Evolutionary conservation across 768 basidiomycete species (phyloP).

Genomic region (Baorangia bicolor): DNA sequence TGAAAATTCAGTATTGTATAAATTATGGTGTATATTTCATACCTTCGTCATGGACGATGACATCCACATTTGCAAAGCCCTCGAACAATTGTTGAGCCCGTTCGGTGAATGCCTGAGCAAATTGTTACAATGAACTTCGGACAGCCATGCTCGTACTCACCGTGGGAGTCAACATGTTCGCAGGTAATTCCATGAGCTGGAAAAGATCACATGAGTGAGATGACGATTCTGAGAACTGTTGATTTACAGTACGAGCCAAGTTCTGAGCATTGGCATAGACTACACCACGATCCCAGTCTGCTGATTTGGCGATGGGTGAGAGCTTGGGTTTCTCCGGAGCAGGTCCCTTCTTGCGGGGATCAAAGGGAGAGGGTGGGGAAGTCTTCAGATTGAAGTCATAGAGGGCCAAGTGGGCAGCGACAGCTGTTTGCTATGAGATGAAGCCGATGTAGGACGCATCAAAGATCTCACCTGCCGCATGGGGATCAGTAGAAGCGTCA

Average conservation of each 20-base stretch:
- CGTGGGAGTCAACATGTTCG: constrained; percentile 84
- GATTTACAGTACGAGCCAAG: constrained; percentile 67
- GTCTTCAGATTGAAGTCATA: constrained; percentile 84
- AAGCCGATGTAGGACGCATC: neutral
- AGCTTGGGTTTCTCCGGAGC: constrained; percentile 51
- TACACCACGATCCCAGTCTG: constrained; percentile 70
- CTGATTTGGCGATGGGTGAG: constrained; percentile 43
- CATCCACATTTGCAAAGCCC: constrained; percentile 63
- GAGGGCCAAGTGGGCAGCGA: constrained; percentile 71
- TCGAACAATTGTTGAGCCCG: constrained; percentile 66
- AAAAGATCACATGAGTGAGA: neutral
- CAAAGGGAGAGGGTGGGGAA: constrained; percentile 59
- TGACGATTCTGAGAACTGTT: neutral
- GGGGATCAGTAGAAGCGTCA: constrained; percentile 66
- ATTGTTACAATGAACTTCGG: neutral
- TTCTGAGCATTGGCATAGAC: constrained; percentile 79
- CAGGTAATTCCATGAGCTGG: constrained; percentile 82
- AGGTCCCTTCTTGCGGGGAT: constrained; percentile 55
- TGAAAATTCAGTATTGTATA: neutral
- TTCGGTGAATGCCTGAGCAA: constrained; percentile 62
- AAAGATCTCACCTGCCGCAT: constrained; percentile 62
- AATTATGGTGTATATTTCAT: neutral
- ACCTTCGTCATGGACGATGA: constrained; percentile 77
- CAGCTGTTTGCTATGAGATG: constrained; percentile 44
- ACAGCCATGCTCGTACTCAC: constrained; percentile 34